Conservation (phyloP, 1,139 yeast genomes). For the Sugiyamaella xylanicola region DNA sequence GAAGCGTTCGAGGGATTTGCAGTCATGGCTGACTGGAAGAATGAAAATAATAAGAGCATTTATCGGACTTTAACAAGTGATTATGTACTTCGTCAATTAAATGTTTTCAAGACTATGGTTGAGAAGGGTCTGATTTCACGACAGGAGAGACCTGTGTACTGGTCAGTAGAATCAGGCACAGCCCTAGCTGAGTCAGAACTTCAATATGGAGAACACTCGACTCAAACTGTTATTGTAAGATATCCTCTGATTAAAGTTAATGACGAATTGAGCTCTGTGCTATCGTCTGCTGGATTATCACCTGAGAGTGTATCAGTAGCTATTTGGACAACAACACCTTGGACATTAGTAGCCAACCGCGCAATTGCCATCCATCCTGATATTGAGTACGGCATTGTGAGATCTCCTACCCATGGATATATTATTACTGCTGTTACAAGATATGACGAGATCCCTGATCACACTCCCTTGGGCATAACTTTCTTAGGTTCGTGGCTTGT, state of each 20-base stretch:
- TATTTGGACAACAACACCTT: conserved; percentile 98
- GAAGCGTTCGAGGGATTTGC: conserved; percentile 67
- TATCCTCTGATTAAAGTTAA: conserved; percentile 52
- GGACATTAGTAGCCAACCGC: conserved; percentile 89
- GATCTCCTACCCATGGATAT: conserved; percentile 40
- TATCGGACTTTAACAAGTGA: conserved; percentile 72
- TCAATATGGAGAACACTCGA: conserved; percentile 74
- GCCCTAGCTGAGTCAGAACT: conserved; percentile 97
- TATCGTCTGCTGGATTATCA: conserved; percentile 21
- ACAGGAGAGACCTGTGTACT: conserved; percentile 92
- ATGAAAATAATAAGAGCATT: conserved; percentile 40
- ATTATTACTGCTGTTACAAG: conserved; percentile 39
- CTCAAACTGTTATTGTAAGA: conserved; percentile 70
- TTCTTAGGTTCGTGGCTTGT: conserved; percentile 52
- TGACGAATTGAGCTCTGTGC: conserved; percentile 21
- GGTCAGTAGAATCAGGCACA: conserved; percentile 94
- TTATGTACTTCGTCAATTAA: conserved; percentile 75
- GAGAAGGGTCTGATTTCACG: conserved; percentile 70
- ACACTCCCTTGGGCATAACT: conserved; percentile 21
- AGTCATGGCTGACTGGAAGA: conserved; percentile 79
- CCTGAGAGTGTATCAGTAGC: conserved; percentile 32
- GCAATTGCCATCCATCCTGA: conserved; percentile 75
- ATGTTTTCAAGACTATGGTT: conserved; percentile 67
- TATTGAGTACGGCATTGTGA: conserved; percentile 57
- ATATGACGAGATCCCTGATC: conserved; percentile 23